Evolutionary conservation across 495 filamentous ascomycete genomes (phyloP).

Genomic region (Aspergillus cavernicola): DNA sequence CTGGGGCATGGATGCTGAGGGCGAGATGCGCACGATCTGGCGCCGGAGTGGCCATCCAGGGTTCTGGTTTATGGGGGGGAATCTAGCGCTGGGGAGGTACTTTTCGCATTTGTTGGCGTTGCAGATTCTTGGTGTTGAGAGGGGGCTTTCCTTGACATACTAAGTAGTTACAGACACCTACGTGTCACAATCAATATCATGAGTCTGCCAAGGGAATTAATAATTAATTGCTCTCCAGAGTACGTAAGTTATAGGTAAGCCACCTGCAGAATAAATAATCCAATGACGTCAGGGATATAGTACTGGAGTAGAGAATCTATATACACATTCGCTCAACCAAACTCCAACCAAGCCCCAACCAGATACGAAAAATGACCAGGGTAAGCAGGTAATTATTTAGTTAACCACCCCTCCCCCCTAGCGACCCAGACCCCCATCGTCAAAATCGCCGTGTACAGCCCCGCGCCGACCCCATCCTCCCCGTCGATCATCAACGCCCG

Average conservation of each 20-base stretch:
- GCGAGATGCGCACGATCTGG: slow-evolving; percentile 73
- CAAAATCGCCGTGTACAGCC: slow-evolving; percentile 33
- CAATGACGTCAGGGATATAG: too few species aligned
- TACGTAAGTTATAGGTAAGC: too few species aligned
- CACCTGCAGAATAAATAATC: too few species aligned
- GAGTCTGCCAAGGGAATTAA: too few species aligned
- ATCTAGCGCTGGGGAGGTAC: slow-evolving; percentile 69
- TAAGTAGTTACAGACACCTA: too few species aligned
- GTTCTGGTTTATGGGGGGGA: slow-evolving; percentile 84
- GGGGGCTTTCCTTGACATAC: slow-evolving; percentile 46
- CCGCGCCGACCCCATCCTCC: neutral
- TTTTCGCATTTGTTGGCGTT: slow-evolving; percentile 68
- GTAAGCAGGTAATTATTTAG: too few species aligned
- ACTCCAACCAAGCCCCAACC: too few species aligned
- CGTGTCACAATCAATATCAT: too few species aligned
- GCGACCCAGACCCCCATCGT: slow-evolving; percentile 36
- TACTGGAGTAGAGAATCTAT: too few species aligned
- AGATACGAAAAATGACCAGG: too few species aligned
- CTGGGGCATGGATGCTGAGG: slow-evolving; percentile 77
- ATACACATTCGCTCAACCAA: too few species aligned
- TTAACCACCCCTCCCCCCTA: slow-evolving; percentile 29
- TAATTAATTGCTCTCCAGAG: too few species aligned
- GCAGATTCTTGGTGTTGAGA: slow-evolving; percentile 68
- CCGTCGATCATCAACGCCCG: slow-evolving; percentile 11
- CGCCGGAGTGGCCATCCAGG: slow-evolving; percentile 65